phyloP scores from a whole-genome alignment of 2,329 filamentous ascomycete genomes.

The Penicillium nordicum region DNA sequence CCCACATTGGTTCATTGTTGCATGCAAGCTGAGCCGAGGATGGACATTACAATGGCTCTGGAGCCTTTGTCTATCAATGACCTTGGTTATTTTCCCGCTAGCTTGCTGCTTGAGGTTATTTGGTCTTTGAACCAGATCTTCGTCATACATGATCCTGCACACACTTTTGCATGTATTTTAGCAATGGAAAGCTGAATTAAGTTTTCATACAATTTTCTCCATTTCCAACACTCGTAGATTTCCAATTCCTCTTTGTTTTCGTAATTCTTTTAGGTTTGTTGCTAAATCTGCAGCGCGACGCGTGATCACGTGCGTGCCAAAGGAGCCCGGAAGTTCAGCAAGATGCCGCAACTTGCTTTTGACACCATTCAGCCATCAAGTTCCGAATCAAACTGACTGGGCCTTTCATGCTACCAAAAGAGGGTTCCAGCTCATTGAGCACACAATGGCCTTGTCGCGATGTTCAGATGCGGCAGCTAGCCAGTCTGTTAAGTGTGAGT shows the following conservation, averaged over 20 bases:
- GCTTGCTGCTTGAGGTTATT: not conserved
- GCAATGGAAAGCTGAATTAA: constrained; percentile 11
- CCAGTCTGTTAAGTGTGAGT: constrained; percentile 42
- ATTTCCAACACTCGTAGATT: not conserved
- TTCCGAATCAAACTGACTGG: not conserved
- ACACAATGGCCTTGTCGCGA: constrained; percentile 45
- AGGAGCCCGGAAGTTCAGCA: constrained; percentile 3
- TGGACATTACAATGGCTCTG: not conserved
- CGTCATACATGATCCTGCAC: constrained; percentile 5
- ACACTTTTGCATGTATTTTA: constrained; percentile 20
- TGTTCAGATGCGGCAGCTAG: constrained; percentile 41
- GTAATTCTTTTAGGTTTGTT: not conserved
- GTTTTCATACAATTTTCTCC: not conserved
- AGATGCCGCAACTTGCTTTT: constrained; percentile 3
- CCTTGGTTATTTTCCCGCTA: not conserved
- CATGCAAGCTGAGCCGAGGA: not conserved
- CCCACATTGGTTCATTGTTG: not conserved
- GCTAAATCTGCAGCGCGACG: constrained; percentile 13
- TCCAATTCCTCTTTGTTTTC: too few species aligned
- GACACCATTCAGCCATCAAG: not conserved
- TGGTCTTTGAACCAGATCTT: not conserved
- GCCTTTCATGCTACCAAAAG: constrained; percentile 30
- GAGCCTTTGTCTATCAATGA: not conserved
- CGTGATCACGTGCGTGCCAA: constrained; percentile 18
- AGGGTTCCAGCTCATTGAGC: constrained; percentile 36